phyloP scores from a whole-genome alignment of 129 eudicot genomes.

The Dittrichia graveolens region DNA sequence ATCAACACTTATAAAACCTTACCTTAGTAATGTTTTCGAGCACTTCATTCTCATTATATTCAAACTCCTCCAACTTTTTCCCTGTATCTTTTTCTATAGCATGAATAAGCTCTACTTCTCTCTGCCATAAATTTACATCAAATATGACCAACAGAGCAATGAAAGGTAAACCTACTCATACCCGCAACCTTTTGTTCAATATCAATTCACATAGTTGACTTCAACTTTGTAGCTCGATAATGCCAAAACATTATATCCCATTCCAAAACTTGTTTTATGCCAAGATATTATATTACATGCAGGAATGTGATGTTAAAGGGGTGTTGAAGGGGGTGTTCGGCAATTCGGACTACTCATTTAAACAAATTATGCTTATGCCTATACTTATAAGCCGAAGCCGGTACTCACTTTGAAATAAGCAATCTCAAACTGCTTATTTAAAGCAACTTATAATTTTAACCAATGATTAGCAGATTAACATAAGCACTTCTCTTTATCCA shows the following conservation, averaged over 20 bases:
- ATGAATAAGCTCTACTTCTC: slow-evolving; percentile 67
- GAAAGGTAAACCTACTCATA: background rate
- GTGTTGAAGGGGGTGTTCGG: background rate
- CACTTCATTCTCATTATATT: slow-evolving; percentile 74
- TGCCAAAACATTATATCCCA: too few species aligned
- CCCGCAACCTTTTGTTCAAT: background rate
- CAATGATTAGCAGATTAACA: background rate
- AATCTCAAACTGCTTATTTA: background rate
- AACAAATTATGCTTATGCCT: background rate
- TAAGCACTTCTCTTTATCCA: background rate
- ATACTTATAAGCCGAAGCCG: background rate
- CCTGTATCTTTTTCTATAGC: slow-evolving; percentile 68
- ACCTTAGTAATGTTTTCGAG: slow-evolving; percentile 78
- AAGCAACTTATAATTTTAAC: background rate
- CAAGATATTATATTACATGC: background rate
- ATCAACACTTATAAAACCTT: background rate
- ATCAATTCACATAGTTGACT: background rate
- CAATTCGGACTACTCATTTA: background rate
- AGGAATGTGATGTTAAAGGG: background rate
- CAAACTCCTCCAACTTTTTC: slow-evolving; percentile 68
- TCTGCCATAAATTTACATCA: slow-evolving; percentile 45
- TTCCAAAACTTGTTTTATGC: too few species aligned
- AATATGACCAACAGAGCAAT: background rate
- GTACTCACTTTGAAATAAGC: background rate
- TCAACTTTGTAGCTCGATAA: too few species aligned